Conservation (phyloP, 2,329 filamentous ascomycete species). For the Macrophomina phaseolina region DNA sequence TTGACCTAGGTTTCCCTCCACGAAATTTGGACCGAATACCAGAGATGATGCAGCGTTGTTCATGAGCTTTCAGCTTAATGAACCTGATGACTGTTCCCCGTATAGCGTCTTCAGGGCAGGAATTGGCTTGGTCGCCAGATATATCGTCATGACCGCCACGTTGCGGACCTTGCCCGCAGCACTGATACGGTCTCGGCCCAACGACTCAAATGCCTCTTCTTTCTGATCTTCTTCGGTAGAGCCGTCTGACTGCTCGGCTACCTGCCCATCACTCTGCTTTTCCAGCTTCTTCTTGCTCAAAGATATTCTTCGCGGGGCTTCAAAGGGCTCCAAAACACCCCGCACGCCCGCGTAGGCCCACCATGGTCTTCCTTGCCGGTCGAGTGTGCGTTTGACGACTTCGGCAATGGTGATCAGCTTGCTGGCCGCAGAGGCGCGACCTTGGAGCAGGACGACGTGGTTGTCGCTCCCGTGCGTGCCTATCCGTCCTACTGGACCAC, state of each 20-base stretch:
- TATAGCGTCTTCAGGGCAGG: conserved; percentile 60
- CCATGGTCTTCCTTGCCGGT: conserved; percentile 53
- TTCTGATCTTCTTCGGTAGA: conserved; percentile 36
- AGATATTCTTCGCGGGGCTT: neutral
- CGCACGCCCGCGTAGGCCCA: conserved; percentile 45
- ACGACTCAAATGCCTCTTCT: conserved; percentile 61
- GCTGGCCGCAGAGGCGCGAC: conserved; percentile 46
- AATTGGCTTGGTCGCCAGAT: conserved; percentile 61
- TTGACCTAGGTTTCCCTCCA: too few species aligned
- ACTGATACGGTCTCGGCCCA: conserved; percentile 55
- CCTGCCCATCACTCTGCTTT: neutral
- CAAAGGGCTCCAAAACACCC: conserved; percentile 34
- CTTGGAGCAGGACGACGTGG: conserved; percentile 7
- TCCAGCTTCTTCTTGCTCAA: neutral
- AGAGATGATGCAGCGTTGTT: neutral
- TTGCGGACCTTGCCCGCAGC: conserved; percentile 53
- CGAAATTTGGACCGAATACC: too few species aligned
- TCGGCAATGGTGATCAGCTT: conserved; percentile 74
- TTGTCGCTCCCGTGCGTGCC: neutral
- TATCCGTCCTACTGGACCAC: too few species aligned
- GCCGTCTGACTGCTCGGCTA: neutral
- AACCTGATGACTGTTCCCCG: conserved; percentile 35
- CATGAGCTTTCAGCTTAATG: neutral
- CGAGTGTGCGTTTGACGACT: conserved; percentile 54
- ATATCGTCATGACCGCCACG: conserved; percentile 64